These are phyloP conservation scores for Saccharomyces hybrid DNA, from an alignment of 1,139 yeast genomes.

Conservation along the genomic window DNA sequence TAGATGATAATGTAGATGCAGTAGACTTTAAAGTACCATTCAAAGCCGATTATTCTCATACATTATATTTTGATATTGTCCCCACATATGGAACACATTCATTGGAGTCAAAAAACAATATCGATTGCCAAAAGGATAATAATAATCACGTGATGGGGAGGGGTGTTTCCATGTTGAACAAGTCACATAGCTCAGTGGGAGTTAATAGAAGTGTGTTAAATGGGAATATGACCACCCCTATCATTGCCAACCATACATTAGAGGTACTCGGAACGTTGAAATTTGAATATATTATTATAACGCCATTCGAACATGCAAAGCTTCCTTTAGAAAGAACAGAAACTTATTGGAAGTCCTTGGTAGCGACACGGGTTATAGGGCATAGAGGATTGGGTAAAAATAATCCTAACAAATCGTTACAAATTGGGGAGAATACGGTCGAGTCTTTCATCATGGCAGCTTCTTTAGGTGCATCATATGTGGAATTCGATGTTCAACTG, in stretches of 20 bases:
- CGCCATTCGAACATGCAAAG: constrained; percentile 65
- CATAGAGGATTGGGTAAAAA: constrained; percentile 95
- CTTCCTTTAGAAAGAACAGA: constrained; percentile 56
- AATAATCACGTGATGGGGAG: constrained; percentile 57
- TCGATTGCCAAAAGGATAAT: neutral
- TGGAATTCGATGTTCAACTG: constrained; percentile 92
- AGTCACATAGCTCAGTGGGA: constrained; percentile 64
- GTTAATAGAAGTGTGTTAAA: constrained; percentile 60
- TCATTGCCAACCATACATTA: constrained; percentile 61
- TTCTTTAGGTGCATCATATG: constrained; percentile 83
- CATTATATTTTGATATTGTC: constrained; percentile 74
- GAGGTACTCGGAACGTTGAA: constrained; percentile 70
- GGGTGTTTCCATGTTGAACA: constrained; percentile 69
- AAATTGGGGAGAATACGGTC: constrained; percentile 91
- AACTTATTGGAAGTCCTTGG: constrained; percentile 87
- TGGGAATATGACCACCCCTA: constrained; percentile 65
- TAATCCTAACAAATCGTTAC: constrained; percentile 66
- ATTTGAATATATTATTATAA: constrained; percentile 68
- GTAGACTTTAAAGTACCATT: constrained; percentile 60
- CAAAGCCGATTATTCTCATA: constrained; percentile 45
- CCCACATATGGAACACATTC: constrained; percentile 55
- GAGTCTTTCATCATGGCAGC: constrained; percentile 97
- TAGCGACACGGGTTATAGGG: constrained; percentile 87
- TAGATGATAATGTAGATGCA: constrained; percentile 83
- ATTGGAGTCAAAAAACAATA: neutral